Conservation (phyloP, 2,329 filamentous ascomycete species). For the Trichoderma sp. region DNA sequence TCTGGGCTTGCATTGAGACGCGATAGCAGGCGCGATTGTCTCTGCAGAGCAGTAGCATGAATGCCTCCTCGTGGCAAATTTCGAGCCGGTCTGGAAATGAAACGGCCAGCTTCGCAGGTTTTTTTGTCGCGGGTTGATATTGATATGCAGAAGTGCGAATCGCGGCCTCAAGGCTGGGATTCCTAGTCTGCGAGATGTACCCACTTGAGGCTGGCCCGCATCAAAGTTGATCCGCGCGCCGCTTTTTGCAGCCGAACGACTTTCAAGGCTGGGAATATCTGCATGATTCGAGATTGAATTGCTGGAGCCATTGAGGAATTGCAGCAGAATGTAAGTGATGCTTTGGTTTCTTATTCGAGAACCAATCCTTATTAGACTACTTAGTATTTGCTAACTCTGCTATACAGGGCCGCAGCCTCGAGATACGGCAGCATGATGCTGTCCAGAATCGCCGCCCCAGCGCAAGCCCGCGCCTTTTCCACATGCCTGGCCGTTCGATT, state of each 20-base stretch:
- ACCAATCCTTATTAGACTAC: neutral
- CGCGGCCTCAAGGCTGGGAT: slow-evolving; percentile 9
- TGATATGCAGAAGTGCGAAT: slow-evolving; percentile 9
- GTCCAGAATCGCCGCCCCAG: slow-evolving; percentile 28
- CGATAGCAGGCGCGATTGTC: neutral
- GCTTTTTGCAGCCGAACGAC: slow-evolving; percentile 4
- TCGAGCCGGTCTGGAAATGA: neutral
- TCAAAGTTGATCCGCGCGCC: slow-evolving; percentile 32
- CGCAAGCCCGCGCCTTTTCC: slow-evolving; percentile 32
- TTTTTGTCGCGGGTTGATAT: neutral
- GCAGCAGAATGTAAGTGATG: slow-evolving; percentile 11
- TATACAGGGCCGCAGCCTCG: slow-evolving; percentile 28
- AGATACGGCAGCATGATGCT: slow-evolving; percentile 33
- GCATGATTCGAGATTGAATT: neutral
- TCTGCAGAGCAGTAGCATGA: neutral
- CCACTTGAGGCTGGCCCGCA: slow-evolving; percentile 22
- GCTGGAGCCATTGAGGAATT: slow-evolving; percentile 12
- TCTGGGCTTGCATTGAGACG: slow-evolving; percentile 14
- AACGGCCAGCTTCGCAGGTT: neutral
- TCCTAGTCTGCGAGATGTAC: neutral
- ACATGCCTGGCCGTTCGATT: slow-evolving; percentile 31
- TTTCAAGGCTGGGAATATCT: neutral
- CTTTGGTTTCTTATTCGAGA: neutral
- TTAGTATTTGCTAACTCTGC: neutral
- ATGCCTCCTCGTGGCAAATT: neutral